Conservation (phyloP, 2,329 filamentous ascomycete genomes). For the Stagonosporopsis rhizophila region DNA sequence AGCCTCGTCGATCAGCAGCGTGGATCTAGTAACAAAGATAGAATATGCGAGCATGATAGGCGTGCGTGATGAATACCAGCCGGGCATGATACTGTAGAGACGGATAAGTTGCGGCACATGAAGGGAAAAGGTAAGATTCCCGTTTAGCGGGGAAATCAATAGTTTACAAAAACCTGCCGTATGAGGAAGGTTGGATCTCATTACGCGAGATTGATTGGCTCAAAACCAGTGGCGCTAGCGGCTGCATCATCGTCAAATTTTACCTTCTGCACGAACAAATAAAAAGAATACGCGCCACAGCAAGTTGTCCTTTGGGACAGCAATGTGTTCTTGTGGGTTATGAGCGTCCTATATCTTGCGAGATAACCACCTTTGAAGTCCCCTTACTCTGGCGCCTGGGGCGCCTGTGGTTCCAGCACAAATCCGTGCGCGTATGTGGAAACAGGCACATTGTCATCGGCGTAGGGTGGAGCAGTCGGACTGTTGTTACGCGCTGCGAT, state of each 20-base stretch:
- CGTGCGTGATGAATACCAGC: not conserved
- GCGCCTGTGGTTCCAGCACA: not conserved
- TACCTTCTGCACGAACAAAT: not conserved
- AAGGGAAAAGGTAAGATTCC: not conserved
- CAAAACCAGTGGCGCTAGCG: not conserved
- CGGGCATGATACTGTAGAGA: not conserved
- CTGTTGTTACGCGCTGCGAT: not conserved
- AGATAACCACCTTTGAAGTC: not conserved
- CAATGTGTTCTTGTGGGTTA: not conserved
- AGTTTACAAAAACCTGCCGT: not conserved
- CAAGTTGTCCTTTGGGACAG: not conserved
- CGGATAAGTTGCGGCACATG: not conserved
- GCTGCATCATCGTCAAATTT: not conserved
- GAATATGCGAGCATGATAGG: not conserved
- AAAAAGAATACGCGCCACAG: not conserved
- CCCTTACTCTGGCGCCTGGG: not conserved
- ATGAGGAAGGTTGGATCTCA: not conserved
- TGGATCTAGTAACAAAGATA: not conserved
- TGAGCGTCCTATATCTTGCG: not conserved
- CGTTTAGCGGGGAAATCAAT: constrained; percentile 3
- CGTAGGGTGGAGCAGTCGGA: not conserved
- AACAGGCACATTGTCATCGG: not conserved
- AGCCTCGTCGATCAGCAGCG: not conserved
- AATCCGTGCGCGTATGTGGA: not conserved
- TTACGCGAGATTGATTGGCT: not conserved